Evolutionary conservation across 75 land plant species (phyloP), one percentile per base, ranked within the genome.

Genomic region (Ceratopteris richardii): DNA sequence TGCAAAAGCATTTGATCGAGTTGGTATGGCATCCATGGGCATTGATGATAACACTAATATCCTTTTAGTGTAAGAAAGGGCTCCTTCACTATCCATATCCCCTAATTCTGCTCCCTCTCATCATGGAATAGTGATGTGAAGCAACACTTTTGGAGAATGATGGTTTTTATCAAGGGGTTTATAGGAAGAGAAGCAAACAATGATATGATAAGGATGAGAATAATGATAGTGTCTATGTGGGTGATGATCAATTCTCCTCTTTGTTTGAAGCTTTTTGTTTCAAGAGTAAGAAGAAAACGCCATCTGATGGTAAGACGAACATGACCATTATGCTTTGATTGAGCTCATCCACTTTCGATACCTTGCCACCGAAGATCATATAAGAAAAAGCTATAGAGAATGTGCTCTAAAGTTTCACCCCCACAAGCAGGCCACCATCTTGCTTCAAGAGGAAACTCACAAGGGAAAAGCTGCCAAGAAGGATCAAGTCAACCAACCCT

Each of bases 291-390:
- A 93, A 88, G 77, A 93, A 88, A 78, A 82, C 85, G 58, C 62
- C 83, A 26, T 74, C 72, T 36, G 66, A 39, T 54, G 93, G 59
- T 54, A 57, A 65, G 80, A 71, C 43, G 71, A 83, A 29, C 82
- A 93, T 41, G 95, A 93, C 76, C 98, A 93, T 64, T 93, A 93
- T 68, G 89, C 98, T 14, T 65, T 93, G 51, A 33, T 93, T 29
- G 94, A 89, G 21, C 70, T 93, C 51, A 61, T 78, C 25, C 86
- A 93, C 70, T 71, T 93, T 33, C 67, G 98, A 50, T 88, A 67
- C 57, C 80, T 93, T 41, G 98, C 98, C 18, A 85, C 95, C 2
- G 98, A 93, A 56, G 98, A 93, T 22, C 98, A 88, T 65, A 85
- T 93, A 36, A 67, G 84, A 27, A 93, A 85, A 68, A 69, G 79